Evolutionary conservation across 2,329 filamentous ascomycete genomes (phyloP).

Genomic region (Amylocarpus encephaloides): DNA sequence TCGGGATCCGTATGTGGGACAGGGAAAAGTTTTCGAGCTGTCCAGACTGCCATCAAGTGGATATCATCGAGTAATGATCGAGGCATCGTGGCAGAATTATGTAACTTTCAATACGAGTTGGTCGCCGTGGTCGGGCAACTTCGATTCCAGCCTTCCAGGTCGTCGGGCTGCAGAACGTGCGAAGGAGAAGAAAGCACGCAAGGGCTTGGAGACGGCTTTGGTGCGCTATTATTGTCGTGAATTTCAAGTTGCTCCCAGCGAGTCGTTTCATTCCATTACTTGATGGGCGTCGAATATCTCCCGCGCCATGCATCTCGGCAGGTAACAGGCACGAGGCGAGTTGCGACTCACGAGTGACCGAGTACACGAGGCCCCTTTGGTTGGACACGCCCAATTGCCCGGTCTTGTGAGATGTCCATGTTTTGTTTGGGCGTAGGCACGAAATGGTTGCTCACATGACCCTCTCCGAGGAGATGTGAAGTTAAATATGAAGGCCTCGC

Average conservation of each 20-base stretch:
- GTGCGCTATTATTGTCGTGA: slow-evolving; percentile 12
- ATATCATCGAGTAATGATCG: slow-evolving; percentile 22
- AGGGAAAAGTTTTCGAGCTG: not conserved
- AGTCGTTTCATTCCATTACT: slow-evolving; percentile 13
- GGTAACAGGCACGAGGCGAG: too few species aligned
- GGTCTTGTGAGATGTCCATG: not conserved
- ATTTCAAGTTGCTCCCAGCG: not conserved
- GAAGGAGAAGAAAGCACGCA: not conserved
- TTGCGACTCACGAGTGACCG: too few species aligned
- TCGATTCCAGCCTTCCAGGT: not conserved
- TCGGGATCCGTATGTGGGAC: not conserved
- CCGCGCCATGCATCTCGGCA: not conserved
- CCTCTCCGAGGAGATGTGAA: slow-evolving; percentile 22
- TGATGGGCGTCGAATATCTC: slow-evolving; percentile 9
- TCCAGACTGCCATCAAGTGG: slow-evolving; percentile 7
- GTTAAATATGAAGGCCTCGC: slow-evolving; percentile 3
- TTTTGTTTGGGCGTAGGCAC: not conserved
- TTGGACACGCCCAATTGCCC: not conserved
- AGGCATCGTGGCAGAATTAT: slow-evolving; percentile 7
- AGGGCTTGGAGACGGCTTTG: slow-evolving; percentile 1
- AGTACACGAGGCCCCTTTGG: not conserved
- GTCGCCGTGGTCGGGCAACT: not conserved
- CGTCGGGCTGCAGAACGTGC: not conserved
- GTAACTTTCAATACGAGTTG: not conserved
- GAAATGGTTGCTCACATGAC: slow-evolving; percentile 12